A percentile compares a stretch with the other conserved stretches of the same genome.
phyloP scores from a whole-genome alignment of 371 early-diverging fungal genomes.

The Mucor saturninus region DNA sequence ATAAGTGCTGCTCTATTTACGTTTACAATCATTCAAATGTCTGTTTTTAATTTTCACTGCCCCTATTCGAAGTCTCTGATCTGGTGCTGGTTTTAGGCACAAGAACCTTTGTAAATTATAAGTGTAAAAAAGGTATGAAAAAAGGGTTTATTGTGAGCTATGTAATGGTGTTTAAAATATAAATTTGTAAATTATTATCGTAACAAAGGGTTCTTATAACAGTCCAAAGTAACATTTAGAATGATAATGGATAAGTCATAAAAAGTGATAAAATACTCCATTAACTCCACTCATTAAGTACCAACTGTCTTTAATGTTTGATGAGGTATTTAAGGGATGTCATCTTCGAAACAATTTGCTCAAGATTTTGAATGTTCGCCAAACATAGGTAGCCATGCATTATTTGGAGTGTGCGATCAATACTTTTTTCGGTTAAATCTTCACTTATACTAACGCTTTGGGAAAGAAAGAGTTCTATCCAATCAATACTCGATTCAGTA shows the following conservation, averaged over 20 bases:
- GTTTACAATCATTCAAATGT: too few species aligned
- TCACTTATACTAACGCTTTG: not conserved
- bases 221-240: slow-evolving; percentile 22
- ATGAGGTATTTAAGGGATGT: slow-evolving; percentile 15
- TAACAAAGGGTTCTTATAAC: slow-evolving; percentile 16
- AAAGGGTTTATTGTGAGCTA: slow-evolving; percentile 17
- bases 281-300: slow-evolving; percentile 19
- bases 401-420: slow-evolving; percentile 1
- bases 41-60: too few species aligned
- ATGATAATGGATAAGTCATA: slow-evolving; percentile 18
- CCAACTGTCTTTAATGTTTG: slow-evolving; percentile 18
- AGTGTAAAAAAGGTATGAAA: slow-evolving; percentile 1
- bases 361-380: not conserved
- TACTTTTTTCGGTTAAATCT: not conserved
- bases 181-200: slow-evolving; percentile 20
- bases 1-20: too few species aligned
- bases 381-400: not conserved
- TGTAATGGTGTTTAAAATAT: slow-evolving; percentile 16
- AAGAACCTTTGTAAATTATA: slow-evolving; percentile 5
- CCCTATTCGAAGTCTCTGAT: not conserved
- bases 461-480: not conserved
- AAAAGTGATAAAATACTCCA: slow-evolving; percentile 24
- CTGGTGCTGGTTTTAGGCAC: not conserved
- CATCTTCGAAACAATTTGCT: not conserved
- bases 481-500: too few species aligned